These are phyloP conservation scores for Ceriops tagal DNA, from an alignment of 345 rosid species.

Conservation along the genomic window DNA sequence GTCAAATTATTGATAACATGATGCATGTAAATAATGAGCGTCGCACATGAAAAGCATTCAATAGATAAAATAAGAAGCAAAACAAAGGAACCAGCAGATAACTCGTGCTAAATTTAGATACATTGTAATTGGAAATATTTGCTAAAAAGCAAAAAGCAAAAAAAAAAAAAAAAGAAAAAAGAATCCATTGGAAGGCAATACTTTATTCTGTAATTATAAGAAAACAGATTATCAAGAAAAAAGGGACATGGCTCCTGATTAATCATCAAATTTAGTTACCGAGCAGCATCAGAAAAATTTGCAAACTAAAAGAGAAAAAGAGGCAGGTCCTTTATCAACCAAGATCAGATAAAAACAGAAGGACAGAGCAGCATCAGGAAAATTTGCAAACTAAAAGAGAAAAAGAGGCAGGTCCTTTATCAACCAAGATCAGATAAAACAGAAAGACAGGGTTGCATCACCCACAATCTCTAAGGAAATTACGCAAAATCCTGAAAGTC, in stretches of 20 bases:
- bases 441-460: neutral
- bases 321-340: neutral
- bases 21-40: neutral
- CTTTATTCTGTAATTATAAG: too few species aligned
- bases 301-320: too few species aligned
- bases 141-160: too few species aligned
- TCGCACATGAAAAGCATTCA: neutral
- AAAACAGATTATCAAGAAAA: too few species aligned
- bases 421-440: constrained; percentile 3
- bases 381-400: too few species aligned
- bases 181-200: too few species aligned
- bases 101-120: neutral
- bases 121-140: too few species aligned
- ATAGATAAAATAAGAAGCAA: neutral
- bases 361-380: neutral
- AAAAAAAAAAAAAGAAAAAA: too few species aligned
- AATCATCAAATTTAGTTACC: neutral
- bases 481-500: too few species aligned
- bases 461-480: neutral
- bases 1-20: neutral
- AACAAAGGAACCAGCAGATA: neutral
- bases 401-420: neutral
- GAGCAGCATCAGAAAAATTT: too few species aligned
- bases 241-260: too few species aligned
- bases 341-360: neutral